Evolutionary conservation across 352 stramenopile genomes (phyloP).

Genomic region (Globisporangium ultimum): DNA sequence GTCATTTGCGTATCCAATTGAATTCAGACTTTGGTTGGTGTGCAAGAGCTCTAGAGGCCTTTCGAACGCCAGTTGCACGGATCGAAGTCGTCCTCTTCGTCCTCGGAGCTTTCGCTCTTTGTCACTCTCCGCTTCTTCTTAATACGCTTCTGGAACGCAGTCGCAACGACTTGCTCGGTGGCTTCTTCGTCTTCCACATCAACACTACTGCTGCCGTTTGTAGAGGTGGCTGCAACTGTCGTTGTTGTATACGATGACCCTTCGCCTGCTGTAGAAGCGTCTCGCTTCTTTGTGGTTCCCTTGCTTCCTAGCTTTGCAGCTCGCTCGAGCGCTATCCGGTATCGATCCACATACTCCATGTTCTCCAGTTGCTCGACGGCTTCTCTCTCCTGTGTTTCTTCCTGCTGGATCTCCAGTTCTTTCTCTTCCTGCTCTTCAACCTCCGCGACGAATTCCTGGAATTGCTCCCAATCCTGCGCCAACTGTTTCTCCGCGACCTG

Average conservation of each 20-base stretch:
- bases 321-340: conserved; percentile 47
- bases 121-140: conserved; percentile 19
- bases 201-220: neutral
- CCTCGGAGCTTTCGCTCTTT: conserved; percentile 13
- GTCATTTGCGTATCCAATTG: neutral
- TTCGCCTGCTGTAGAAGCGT: neutral
- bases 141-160: conserved; percentile 12
- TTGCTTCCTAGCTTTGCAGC: conserved; percentile 14
- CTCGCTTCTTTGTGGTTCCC: conserved; percentile 12
- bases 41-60: conserved; percentile 18
- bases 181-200: conserved; percentile 12
- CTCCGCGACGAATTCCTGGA: conserved; percentile 54
- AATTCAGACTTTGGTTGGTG: too few relatives aligned
- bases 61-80: conserved; percentile 45
- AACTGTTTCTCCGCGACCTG: conserved; percentile 38
- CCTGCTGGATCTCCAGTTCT: conserved; percentile 26
- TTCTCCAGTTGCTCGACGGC: conserved; percentile 57
- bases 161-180: conserved; percentile 9
- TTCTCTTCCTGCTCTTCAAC: conserved; percentile 43
- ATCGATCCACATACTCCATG: conserved; percentile 67
- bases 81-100: conserved; percentile 37
- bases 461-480: conserved; percentile 54
- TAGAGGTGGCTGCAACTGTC: neutral
- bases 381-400: conserved; percentile 42
- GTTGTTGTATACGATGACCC: neutral